A percentile compares a stretch with the other conserved stretches of the same genome.
These are phyloP conservation scores for Calycina herbarum DNA, from an alignment of 2,329 filamentous ascomycete species.

Conservation along the genomic window DNA sequence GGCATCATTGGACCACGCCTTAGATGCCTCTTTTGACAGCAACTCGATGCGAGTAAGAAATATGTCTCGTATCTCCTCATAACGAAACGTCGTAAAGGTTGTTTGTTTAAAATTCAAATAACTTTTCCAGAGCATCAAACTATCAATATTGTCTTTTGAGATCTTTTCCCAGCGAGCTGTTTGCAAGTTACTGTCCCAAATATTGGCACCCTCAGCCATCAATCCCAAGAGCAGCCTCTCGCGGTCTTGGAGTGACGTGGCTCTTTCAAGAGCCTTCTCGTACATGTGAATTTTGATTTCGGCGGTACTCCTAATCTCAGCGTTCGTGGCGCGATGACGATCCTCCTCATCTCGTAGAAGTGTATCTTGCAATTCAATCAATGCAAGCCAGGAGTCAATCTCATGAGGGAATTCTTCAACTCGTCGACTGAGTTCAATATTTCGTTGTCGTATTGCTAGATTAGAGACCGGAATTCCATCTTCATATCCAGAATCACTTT, in stretches of 20 bases:
- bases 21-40: conserved; percentile 32
- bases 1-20: conserved; percentile 3
- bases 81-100: conserved; percentile 64
- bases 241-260: conserved; percentile 46
- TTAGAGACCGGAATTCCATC: conserved; percentile 40
- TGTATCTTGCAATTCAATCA: conserved; percentile 76
- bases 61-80: conserved; percentile 61
- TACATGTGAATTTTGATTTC: conserved; percentile 81
- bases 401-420: conserved; percentile 68
- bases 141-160: conserved; percentile 54
- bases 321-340: conserved; percentile 51
- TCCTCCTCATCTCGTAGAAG: conserved; percentile 56
- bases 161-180: conserved; percentile 65
- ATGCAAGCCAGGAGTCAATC: conserved; percentile 70
- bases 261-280: conserved; percentile 69
- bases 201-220: conserved; percentile 70
- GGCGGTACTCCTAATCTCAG: conserved; percentile 68
- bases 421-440: conserved; percentile 60
- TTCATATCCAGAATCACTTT: conserved; percentile 43
- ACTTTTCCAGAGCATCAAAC: conserved; percentile 68
- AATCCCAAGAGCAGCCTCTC: conserved; percentile 65
- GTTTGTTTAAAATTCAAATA: conserved; percentile 74
- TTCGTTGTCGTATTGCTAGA: conserved; percentile 52
- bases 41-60: conserved; percentile 61
- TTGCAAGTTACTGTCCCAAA: conserved; percentile 69